A percentile compares a stretch with the other conserved stretches of the same genome.
Conservation (phyloP, 2,329 filamentous ascomycete species). For the Atkinsonella hypoxylon region DNA sequence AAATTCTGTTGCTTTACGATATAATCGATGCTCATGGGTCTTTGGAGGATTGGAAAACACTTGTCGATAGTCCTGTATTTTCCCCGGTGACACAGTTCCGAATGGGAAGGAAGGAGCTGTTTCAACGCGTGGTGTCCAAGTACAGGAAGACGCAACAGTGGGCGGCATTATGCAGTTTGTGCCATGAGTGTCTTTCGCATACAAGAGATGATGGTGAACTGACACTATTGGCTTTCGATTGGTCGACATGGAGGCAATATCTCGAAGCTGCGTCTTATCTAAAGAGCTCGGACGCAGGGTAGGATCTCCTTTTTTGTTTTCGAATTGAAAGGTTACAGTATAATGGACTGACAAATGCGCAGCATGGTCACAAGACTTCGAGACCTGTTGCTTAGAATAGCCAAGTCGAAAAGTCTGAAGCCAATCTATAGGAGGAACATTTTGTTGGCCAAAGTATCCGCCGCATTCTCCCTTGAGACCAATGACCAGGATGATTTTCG, state of each 20-base stretch:
- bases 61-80: slow-evolving; percentile 26
- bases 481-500: slow-evolving; percentile 18
- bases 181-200: slow-evolving; percentile 28
- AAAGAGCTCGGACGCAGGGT: slow-evolving; percentile 21
- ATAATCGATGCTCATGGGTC: slow-evolving; percentile 32
- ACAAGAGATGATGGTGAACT: slow-evolving; percentile 25
- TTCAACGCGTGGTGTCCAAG: slow-evolving; percentile 27
- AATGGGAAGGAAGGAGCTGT: slow-evolving; percentile 33
- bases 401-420: slow-evolving; percentile 17
- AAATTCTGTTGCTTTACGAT: slow-evolving; percentile 37
- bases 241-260: slow-evolving; percentile 27
- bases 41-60: slow-evolving; percentile 27
- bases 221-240: slow-evolving; percentile 34
- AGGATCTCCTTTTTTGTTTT: slow-evolving; percentile 7
- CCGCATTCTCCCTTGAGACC: slow-evolving; percentile 22
- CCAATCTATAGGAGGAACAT: slow-evolving; percentile 30
- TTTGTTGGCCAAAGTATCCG: slow-evolving; percentile 25
- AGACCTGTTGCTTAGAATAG: slow-evolving; percentile 18
- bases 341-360: slow-evolving; percentile 6
- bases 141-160: slow-evolving; percentile 29
- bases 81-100: slow-evolving; percentile 32
- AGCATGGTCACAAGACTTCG: slow-evolving; percentile 18
- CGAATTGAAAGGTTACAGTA: no score
- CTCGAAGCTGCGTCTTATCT: slow-evolving; percentile 26
- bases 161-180: slow-evolving; percentile 30